A percentile compares a stretch with the other conserved stretches of the same genome.
These are phyloP conservation scores for Botrytis elliptica DNA, from an alignment of 2,329 filamentous ascomycete species.

Conservation along the genomic window DNA sequence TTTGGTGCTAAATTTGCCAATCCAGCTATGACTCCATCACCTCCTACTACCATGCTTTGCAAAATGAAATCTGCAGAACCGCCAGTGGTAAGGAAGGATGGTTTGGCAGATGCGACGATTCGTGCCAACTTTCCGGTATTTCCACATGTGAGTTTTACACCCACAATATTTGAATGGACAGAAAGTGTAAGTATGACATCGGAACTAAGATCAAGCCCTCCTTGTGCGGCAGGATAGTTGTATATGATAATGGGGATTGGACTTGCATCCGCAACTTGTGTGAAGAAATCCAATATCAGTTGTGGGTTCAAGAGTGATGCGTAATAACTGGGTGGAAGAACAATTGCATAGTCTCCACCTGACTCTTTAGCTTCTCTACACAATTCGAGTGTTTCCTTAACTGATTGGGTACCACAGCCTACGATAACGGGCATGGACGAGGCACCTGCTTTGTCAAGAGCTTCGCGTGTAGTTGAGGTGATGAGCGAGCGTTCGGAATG, in stretches of 20 bases:
- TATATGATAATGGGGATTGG: slow-evolving; percentile 48
- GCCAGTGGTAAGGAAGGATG: neutral
- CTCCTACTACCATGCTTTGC: slow-evolving; percentile 16
- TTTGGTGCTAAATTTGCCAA: slow-evolving; percentile 21
- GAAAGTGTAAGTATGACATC: slow-evolving; percentile 39
- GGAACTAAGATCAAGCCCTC: slow-evolving; percentile 47
- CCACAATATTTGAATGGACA: slow-evolving; percentile 41
- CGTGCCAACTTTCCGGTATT: slow-evolving; percentile 46
- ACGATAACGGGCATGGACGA: slow-evolving; percentile 43
- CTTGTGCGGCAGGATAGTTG: slow-evolving; percentile 47
- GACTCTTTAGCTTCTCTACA: slow-evolving; percentile 42
- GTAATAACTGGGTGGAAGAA: slow-evolving; percentile 44
- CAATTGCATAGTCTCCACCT: slow-evolving; percentile 42
- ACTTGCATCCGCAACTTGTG: slow-evolving; percentile 41
- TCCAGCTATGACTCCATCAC: slow-evolving; percentile 15
- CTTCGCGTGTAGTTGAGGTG: slow-evolving; percentile 41
- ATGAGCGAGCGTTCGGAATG: slow-evolving; percentile 43
- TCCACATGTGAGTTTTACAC: slow-evolving; percentile 43
- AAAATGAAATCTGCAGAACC: slow-evolving; percentile 18
- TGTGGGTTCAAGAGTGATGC: slow-evolving; percentile 46
- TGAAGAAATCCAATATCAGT: slow-evolving; percentile 55
- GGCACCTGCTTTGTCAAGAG: slow-evolving; percentile 35
- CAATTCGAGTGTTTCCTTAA: slow-evolving; percentile 44
- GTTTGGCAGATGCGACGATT: slow-evolving; percentile 35
- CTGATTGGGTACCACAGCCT: slow-evolving; percentile 43